Evolutionary conservation across 495 filamentous ascomycete genomes (phyloP), one percentile per base, ranked within the genome.

Genomic region (Evansstolkia leycettana): DNA sequence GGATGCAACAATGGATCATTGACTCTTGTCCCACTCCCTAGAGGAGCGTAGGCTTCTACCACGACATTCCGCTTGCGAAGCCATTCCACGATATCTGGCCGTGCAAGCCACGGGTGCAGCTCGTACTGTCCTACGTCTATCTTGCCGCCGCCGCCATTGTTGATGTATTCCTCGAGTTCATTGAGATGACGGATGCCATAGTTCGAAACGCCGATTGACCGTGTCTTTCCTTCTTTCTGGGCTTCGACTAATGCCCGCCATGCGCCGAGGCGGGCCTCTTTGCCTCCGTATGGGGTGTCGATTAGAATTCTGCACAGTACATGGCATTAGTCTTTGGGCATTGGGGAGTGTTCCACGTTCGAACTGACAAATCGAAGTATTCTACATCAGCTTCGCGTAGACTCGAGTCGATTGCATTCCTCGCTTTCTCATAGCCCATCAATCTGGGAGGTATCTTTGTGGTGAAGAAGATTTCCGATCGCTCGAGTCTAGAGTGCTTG

Each of bases 41-140:
- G 58, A 6, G 85, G 86, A 26, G 71, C 76, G 46, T 93, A 93
- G 1, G 85, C 87, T 60, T 93, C 68, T 12, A 89, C 57, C 7
- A 84, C 57, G 7, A 92, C 72, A 2, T 74, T 72, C 7, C 82
- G 63, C 40, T 71, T 64, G 39, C 69, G 52, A 38, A 76, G 78
- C 81, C 88, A 93, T 40, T 77, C 65, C 8, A 74, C 73, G 24
- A 95, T 85, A 47, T 88, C 82, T 1, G 64, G 62, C 9, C 82
- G 69, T 16, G 77, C 68, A 8, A 80, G 69, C 83, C 84, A 94
- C 0, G 88, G 87, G 45, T 95, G 88, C 12, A 94, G 51, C 55
- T 94, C 88, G 44, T 82, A 82, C 54, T 93, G 87, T 7, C 83
- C 84, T 2, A 93, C 82, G 38, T 75, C 79, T 42, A 95, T 67